Evolutionary conservation across 495 filamentous ascomycete genomes (phyloP).

Genomic region (Hamigera avellanea): DNA sequence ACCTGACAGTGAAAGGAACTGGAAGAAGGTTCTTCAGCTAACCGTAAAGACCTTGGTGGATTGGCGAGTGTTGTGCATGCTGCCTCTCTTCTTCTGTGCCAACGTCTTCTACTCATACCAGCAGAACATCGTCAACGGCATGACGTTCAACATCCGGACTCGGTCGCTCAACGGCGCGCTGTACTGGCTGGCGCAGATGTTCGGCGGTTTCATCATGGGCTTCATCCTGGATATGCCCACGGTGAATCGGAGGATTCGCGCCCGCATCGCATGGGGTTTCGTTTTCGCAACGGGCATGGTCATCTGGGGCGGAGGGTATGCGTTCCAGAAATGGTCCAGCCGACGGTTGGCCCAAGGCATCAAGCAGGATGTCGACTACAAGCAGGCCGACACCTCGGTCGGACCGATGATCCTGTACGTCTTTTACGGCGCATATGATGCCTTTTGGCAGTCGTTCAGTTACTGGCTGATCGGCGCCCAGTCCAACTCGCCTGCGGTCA

Average conservation of each 20-base stretch:
- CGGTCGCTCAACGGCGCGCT: constrained; percentile 39
- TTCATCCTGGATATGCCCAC: constrained; percentile 31
- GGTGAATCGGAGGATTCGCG: constrained; percentile 28
- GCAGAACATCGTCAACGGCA: constrained; percentile 42
- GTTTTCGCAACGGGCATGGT: constrained; percentile 35
- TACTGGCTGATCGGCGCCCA: constrained; percentile 84
- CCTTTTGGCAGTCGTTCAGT: constrained; percentile 59
- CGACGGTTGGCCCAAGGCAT: constrained; percentile 14
- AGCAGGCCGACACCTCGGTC: constrained; percentile 17
- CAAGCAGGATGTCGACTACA: constrained; percentile 31
- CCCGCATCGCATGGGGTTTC: constrained; percentile 31
- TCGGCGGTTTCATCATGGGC: constrained; percentile 39
- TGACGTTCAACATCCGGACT: constrained; percentile 38
- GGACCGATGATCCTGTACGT: constrained; percentile 45
- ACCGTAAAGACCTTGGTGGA: constrained; percentile 35
- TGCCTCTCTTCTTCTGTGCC: constrained; percentile 47
- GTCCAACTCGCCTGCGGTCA: constrained; percentile 73
- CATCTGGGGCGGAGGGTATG: constrained; percentile 45
- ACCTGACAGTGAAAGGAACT: constrained; percentile 16
- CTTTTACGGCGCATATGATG: constrained; percentile 43
- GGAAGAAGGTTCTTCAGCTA: constrained; percentile 37
- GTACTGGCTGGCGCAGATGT: constrained; percentile 45
- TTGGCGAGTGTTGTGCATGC: constrained; percentile 32
- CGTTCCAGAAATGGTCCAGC: constrained; percentile 33
- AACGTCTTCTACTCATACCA: constrained; percentile 76